These are phyloP conservation scores for Orbilia javanica DNA, from an alignment of 2,329 filamentous ascomycete species.

Conservation along the genomic window DNA sequence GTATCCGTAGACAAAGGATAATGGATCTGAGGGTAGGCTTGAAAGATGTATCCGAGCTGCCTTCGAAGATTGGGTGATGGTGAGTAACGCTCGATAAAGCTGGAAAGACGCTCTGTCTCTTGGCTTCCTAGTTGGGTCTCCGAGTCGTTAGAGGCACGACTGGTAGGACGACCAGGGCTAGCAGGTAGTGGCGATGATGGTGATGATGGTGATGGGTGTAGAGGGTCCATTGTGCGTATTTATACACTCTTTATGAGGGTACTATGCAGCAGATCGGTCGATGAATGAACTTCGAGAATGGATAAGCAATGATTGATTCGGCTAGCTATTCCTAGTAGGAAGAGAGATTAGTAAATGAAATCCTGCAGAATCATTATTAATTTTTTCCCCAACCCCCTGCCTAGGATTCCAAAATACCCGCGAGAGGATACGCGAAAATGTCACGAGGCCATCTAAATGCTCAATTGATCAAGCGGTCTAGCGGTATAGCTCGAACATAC, in stretches of 20 bases:
- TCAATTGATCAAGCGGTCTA: neutral
- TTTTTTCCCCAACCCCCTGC: neutral
- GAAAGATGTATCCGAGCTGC: slow-evolving; percentile 18
- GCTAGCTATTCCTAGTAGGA: neutral
- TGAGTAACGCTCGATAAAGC: slow-evolving; percentile 4
- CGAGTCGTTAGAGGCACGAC: neutral
- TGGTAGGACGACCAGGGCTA: neutral
- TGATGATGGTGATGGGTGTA: neutral
- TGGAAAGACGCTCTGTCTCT: slow-evolving; percentile 1
- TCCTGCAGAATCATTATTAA: neutral
- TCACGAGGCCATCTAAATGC: slow-evolving; percentile 14
- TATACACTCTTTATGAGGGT: slow-evolving; percentile 12
- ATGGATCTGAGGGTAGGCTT: slow-evolving; percentile 7
- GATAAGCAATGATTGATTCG: neutral
- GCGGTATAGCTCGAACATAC: neutral
- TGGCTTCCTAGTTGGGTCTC: neutral
- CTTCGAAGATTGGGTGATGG: slow-evolving; percentile 21
- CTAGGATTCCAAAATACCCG: neutral
- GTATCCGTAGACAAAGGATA: slow-evolving; percentile 2
- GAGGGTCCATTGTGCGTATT: neutral
- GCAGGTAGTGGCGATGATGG: neutral
- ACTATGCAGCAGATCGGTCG: neutral
- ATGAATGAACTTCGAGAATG: neutral
- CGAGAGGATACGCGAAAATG: slow-evolving; percentile 2
- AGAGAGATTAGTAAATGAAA: slow-evolving; percentile 3